These are phyloP conservation scores for Orbilia blumenaviensis DNA, from an alignment of 2,329 filamentous ascomycete genomes.

Conservation along the genomic window DNA sequence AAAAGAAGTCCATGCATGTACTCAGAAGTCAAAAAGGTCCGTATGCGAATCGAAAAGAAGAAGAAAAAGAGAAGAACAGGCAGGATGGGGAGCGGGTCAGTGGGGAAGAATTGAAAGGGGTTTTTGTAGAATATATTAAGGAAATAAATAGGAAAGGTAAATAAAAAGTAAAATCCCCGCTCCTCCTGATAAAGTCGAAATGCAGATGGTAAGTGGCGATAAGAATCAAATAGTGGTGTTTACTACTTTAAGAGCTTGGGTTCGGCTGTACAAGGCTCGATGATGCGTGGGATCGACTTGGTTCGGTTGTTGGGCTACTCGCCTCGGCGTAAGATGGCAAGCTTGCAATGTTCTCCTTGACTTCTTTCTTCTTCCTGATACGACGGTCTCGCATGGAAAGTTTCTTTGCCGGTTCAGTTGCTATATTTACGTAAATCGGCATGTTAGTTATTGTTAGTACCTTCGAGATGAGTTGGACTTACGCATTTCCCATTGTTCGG, in stretches of 20 bases:
- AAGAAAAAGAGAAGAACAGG: neutral
- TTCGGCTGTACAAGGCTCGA: constrained; percentile 39
- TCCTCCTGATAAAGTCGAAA: neutral
- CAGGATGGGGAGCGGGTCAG: neutral
- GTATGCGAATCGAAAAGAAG: constrained; percentile 9
- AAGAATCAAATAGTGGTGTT: neutral
- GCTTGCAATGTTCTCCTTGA: constrained; percentile 30
- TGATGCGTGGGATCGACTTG: neutral
- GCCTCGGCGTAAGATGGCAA: constrained; percentile 45
- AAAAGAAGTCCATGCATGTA: constrained; percentile 7
- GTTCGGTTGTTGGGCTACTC: constrained; percentile 28
- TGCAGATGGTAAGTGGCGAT: neutral
- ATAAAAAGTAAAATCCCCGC: neutral
- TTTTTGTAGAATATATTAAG: neutral
- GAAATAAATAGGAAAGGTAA: constrained; percentile 11
- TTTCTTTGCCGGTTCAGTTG: constrained; percentile 52
- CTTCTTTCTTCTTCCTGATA: constrained; percentile 50
- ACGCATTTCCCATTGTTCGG: constrained; percentile 55
- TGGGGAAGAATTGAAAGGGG: constrained; percentile 8
- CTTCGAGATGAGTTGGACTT: neutral
- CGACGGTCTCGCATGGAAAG: constrained; percentile 49
- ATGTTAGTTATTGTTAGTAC: neutral
- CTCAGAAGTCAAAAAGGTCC: neutral
- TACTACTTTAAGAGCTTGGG: constrained; percentile 13
- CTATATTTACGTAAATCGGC: neutral